phyloP scores from a whole-genome alignment of 2,329 filamentous ascomycete species.

The Alternaria triticina region DNA sequence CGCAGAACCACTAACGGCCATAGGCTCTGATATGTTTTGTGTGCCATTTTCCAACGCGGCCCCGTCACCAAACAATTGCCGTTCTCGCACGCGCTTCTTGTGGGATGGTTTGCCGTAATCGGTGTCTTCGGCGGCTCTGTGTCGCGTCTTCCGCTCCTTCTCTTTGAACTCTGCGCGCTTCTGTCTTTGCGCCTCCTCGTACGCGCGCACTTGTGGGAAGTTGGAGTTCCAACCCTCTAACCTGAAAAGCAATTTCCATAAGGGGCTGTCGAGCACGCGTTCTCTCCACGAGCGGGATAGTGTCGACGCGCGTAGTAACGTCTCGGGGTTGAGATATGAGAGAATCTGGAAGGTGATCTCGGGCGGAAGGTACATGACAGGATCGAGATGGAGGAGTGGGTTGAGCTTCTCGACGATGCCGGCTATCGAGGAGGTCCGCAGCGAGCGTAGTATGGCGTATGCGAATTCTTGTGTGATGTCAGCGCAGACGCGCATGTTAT shows the following conservation, averaged over 20 bases:
- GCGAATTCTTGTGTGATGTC: constrained; percentile 69
- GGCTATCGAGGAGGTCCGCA: constrained; percentile 80
- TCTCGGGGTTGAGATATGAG: constrained; percentile 80
- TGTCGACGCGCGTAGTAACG: constrained; percentile 78
- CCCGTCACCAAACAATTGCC: constrained; percentile 51
- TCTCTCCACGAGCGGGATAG: constrained; percentile 84
- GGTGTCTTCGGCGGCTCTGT: constrained; percentile 53
- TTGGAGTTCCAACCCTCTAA: constrained; percentile 86
- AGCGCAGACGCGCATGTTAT: neutral
- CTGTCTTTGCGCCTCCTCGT: constrained; percentile 64
- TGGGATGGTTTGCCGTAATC: constrained; percentile 58
- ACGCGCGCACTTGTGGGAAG: constrained; percentile 66
- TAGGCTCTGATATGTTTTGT: constrained; percentile 26
- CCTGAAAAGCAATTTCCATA: constrained; percentile 86
- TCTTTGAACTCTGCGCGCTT: constrained; percentile 44
- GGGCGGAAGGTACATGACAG: constrained; percentile 80
- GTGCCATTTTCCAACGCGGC: constrained; percentile 28
- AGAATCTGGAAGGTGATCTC: constrained; percentile 93
- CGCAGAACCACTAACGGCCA: constrained; percentile 24
- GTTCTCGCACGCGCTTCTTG: constrained; percentile 59
- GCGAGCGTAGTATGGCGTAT: constrained; percentile 75
- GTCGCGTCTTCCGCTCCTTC: constrained; percentile 55
- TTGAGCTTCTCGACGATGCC: constrained; percentile 80
- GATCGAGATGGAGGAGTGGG: constrained; percentile 90
- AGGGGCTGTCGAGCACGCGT: constrained; percentile 78